Evolutionary conservation across 2,329 filamentous ascomycete species (phyloP), one percentile per base, ranked within the genome.

Genomic region (Drechslerella coelobrocha): DNA sequence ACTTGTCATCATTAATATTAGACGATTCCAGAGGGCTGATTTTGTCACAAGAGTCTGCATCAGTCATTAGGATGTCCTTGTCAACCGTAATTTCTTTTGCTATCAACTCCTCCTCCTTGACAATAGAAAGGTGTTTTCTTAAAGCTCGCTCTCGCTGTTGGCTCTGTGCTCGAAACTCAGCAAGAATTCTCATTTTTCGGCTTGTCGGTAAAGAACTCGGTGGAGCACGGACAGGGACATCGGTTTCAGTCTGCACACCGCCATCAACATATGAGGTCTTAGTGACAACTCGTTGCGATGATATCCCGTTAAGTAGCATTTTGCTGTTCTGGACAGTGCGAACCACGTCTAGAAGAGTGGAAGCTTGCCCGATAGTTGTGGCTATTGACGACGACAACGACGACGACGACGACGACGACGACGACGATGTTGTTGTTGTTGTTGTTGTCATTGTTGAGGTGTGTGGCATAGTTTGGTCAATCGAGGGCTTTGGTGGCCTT

Each of bases 231-330:
- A 48, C 9, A 37, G 43, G 45, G 26, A 60, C 14, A 37, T 71
- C 59, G 19, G 72, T 24, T 29, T 76, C 75, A 0, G 75, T 76
- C 68, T 76, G 75, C 7, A 73, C 71, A 8, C 73, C 72, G 14
- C 62, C 69, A 50, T 76, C 72, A n/a, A 73, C 69, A 51, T 75
- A 76, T 48, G 72, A 68, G 12, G 63, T 47, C 23, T 61, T 72
- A 23, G 60, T 57, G 53, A 57, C 61, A 14, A 53, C 72, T 2
- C 41, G 26, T 10, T 71, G 63, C 12, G 61, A 43, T 23, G 56
- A 26, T 53, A 61, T 61, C 1, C 73, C 74, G 24, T 72, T 72
- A 34, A 66, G 62, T n/a, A 57, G 57, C 8, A 69, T 60, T 21
- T 73, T 73, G 19, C 61, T 73, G 14, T 53, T 60, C 52, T 72